Evolutionary conservation across 257 asterid genomes (phyloP).

Genomic region (Scutellaria galericulata): DNA sequence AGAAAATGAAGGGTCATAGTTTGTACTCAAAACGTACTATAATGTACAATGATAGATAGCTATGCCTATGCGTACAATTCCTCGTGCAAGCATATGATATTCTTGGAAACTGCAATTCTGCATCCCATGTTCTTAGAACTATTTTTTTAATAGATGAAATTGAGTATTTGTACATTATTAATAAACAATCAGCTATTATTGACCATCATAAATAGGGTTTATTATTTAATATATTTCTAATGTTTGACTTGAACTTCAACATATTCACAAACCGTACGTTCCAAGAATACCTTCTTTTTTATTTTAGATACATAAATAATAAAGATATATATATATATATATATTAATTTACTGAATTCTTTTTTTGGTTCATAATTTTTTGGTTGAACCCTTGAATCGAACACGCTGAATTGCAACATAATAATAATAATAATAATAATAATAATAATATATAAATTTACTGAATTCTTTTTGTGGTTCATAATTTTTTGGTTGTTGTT

Average conservation of each 20-base stretch:
- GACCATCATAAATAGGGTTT: background rate
- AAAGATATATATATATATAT: no score
- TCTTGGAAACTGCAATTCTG: background rate
- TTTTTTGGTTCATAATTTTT: no score
- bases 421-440: no score
- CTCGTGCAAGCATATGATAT: slow-evolving; percentile 17
- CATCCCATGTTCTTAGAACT: slow-evolving; percentile 1
- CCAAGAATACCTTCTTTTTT: background rate
- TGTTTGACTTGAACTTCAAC: background rate
- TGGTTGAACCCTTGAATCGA: no score
- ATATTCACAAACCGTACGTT: no score
- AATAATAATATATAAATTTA: no score
- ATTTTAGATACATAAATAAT: background rate
- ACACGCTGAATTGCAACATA: no score
- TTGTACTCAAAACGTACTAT: slow-evolving; percentile 19
- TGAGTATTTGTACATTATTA: background rate
- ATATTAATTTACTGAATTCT: no score
- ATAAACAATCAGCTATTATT: background rate
- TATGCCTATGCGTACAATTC: background rate
- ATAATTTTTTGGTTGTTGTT: no score
- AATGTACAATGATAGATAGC: background rate
- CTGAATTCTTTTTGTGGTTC: no score
- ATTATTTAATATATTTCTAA: background rate
- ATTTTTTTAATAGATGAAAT: background rate
- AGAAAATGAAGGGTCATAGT: background rate